Percentiles rank a stretch among this genome's conserved stretches.
These are phyloP conservation scores for Suillus tomentosus DNA, from an alignment of 768 basidiomycete genomes.

Conservation along the genomic window DNA sequence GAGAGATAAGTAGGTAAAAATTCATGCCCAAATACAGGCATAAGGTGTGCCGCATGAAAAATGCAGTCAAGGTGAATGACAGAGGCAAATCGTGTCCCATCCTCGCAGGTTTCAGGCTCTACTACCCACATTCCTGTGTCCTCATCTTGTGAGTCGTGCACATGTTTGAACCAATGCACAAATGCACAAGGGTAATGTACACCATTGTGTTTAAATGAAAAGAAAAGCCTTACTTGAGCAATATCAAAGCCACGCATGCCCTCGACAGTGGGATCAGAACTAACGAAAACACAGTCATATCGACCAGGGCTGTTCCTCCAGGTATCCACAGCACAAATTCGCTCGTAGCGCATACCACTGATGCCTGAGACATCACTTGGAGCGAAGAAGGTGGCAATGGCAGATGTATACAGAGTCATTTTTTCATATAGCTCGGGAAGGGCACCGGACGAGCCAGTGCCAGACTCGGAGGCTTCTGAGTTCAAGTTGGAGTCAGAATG, in stretches of 20 bases:
- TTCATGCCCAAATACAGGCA: too few species aligned
- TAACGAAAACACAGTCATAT: constrained; percentile 34
- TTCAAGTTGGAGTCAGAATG: constrained; percentile 8
- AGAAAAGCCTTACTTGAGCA: constrained; percentile 24
- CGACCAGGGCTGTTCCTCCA: constrained; percentile 31
- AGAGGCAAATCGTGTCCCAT: constrained; percentile 13
- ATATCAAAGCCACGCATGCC: constrained; percentile 26
- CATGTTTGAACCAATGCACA: constrained; percentile 28
- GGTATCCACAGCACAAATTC: constrained; percentile 23
- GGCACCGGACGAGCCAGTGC: too few species aligned
- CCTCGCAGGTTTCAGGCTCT: constrained; percentile 13
- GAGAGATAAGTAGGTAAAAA: too few species aligned
- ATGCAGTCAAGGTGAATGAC: constrained; percentile 23
- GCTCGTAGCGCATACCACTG: constrained; percentile 29
- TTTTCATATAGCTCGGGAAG: constrained; percentile 16
- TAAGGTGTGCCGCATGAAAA: constrained; percentile 7
- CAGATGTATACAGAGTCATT: constrained; percentile 7
- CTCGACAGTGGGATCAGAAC: constrained; percentile 13
- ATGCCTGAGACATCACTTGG: constrained; percentile 13
- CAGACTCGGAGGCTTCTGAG: background rate
- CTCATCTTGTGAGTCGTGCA: constrained; percentile 18
- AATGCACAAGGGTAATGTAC: constrained; percentile 29
- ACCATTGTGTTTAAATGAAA: constrained; percentile 24
- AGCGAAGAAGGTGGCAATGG: constrained; percentile 12
- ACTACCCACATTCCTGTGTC: constrained; percentile 32